Evolutionary conservation across 495 filamentous ascomycete genomes (phyloP), one percentile per base, ranked within the genome.

Genomic region (Immersiella caudata): DNA sequence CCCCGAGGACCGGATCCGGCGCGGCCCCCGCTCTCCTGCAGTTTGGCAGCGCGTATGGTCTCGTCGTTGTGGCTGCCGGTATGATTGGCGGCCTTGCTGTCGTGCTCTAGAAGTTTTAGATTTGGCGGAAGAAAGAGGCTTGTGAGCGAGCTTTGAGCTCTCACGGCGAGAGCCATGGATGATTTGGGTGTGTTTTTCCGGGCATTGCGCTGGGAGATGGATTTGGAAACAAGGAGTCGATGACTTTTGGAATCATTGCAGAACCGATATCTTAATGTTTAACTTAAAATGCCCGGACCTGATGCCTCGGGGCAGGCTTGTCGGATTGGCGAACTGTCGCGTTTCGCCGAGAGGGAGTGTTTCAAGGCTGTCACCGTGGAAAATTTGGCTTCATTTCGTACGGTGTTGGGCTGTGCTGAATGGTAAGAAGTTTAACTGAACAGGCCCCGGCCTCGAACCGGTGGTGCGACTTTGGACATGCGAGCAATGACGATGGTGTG

Each of bases 51-150:
- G 80, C 85, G 21, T 90, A 88, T 72, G 88, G 89, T 21, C 75
- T 89, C 11, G 80, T 77, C 22, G 70, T 86, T 7, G 71, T 91
- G 8, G 75, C 88, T 21, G 84, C 80, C 40, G 83, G 86, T 22
- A 72, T 93, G 61, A 83, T 88, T 67, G 88, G 84, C 50, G 91
- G 89, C 0, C 88, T 92, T 71, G 82, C 88, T 26, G 65, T 86
- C 63, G 70, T 90, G 70, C 79, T 91, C 36, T 92, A 72, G 81
- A 61, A 14, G 9, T 2, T 36, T 36, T 12, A 12, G 14, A 46
- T 14, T 46, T 2, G 40, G 16, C 9, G 40, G 40, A 2, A 46
- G 16, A 6, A 12, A 18, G 6, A 18, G 9, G 40, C 16, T 12
- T 4, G 40, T 2, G 4, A 46, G 20, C 18, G 58, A 24, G 21